phyloP scores from a whole-genome alignment of 1,284 basidiomycete genomes.

The Abortiporus biennis region DNA sequence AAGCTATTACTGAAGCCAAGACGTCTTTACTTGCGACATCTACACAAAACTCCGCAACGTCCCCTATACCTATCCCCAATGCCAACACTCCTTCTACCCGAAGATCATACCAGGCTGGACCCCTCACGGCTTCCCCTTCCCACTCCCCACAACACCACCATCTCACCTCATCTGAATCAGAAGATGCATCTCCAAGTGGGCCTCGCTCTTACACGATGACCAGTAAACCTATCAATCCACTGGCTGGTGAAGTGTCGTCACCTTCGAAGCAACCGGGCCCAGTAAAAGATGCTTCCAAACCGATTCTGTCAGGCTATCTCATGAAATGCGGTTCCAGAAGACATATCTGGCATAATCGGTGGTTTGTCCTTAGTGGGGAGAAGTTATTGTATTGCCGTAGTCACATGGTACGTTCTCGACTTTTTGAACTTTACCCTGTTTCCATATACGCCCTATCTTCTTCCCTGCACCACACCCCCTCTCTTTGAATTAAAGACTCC shows the following conservation, averaged over 20 bases:
- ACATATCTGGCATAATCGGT: slow-evolving; percentile 92
- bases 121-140: slow-evolving; percentile 26
- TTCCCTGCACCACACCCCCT: not conserved
- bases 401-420: slow-evolving; percentile 71
- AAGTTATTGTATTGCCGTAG: slow-evolving; percentile 79
- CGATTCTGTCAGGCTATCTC: slow-evolving; percentile 84
- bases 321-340: slow-evolving; percentile 96
- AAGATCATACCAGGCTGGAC: slow-evolving; percentile 11
- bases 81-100: slow-evolving; percentile 24
- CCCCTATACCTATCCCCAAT: slow-evolving; percentile 42
- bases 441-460: slow-evolving; percentile 1
- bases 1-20: slow-evolving; percentile 74
- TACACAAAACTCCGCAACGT: slow-evolving; percentile 47
- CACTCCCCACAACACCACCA: slow-evolving; percentile 25
- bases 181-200: slow-evolving; percentile 45
- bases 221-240: slow-evolving; percentile 19
- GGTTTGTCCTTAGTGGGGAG: slow-evolving; percentile 82
- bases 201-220: slow-evolving; percentile 15
- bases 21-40: slow-evolving; percentile 56
- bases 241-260: slow-evolving; percentile 20
- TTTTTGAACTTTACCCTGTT: slow-evolving; percentile 1
- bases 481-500: not conserved
- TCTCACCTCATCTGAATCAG: slow-evolving; percentile 72
- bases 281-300: slow-evolving; percentile 58
- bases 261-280: slow-evolving; percentile 18